phyloP scores from a whole-genome alignment of 257 asterid genomes.

The Solanum bulbocastanum region DNA sequence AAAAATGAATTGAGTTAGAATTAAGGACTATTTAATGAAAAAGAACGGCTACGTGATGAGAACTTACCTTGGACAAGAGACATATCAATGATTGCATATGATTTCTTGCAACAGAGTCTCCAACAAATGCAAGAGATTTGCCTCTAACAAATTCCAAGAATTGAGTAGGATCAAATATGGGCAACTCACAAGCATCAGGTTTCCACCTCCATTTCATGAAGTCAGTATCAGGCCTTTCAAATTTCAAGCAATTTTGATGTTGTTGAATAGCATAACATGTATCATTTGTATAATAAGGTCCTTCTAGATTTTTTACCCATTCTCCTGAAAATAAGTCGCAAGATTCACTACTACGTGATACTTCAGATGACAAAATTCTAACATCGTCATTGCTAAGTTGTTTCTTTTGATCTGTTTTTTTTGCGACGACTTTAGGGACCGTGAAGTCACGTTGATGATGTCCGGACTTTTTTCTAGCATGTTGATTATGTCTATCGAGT shows the following conservation, averaged over 20 bases:
- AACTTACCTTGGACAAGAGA: constrained; percentile 52
- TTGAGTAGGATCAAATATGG: constrained; percentile 34
- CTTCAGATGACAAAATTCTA: not conserved
- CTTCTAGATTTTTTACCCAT: constrained; percentile 65
- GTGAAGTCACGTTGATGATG: not conserved
- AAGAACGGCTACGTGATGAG: not conserved
- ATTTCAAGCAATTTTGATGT: constrained; percentile 72
- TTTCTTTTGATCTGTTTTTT: not conserved
- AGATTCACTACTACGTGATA: constrained; percentile 3
- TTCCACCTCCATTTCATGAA: constrained; percentile 74
- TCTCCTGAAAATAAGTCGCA: constrained; percentile 76
- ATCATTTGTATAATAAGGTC: constrained; percentile 61
- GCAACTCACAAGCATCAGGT: constrained; percentile 66
- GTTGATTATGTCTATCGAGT: not conserved
- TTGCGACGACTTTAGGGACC: not conserved
- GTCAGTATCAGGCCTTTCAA: constrained; percentile 52
- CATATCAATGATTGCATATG: constrained; percentile 84
- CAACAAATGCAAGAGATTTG: constrained; percentile 60
- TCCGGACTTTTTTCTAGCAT: constrained; percentile 7
- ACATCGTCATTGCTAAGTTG: not conserved
- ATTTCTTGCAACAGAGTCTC: constrained; percentile 75
- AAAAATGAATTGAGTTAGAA: not conserved
- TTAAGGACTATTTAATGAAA: not conserved
- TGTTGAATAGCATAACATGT: constrained; percentile 70
- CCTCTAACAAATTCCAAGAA: constrained; percentile 48